Conservation (phyloP, 305 asterid genomes). For the Solanum aculeatissimum region DNA sequence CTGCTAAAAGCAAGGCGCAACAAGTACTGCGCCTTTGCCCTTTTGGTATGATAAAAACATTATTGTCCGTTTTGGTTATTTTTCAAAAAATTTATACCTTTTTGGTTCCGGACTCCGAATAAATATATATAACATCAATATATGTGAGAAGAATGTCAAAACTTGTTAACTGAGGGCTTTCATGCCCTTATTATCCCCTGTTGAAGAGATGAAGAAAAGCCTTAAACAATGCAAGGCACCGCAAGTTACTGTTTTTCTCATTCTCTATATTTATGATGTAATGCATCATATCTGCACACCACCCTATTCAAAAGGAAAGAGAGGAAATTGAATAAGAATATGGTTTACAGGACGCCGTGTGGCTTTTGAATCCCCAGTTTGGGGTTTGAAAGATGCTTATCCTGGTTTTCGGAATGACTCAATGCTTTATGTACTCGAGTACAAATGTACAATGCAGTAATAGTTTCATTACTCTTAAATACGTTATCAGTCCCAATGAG, state of each 20-base stretch:
- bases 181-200: neutral
- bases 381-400: neutral
- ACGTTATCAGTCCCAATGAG: neutral
- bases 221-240: neutral
- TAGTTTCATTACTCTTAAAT: neutral
- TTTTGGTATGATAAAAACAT: too few relatives aligned
- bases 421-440: neutral
- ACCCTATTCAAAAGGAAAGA: neutral
- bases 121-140: neutral
- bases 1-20: too few relatives aligned
- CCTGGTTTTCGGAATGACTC: neutral
- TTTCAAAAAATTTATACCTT: too few relatives aligned
- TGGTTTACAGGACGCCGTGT: neutral
- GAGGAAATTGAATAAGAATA: neutral
- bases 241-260: neutral
- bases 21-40: too few relatives aligned
- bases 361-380: neutral
- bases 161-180: neutral
- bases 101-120: too few relatives aligned
- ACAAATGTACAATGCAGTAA: neutral
- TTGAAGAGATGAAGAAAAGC: neutral
- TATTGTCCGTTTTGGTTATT: too few relatives aligned
- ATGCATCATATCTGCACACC: neutral
- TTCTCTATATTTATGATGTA: neutral
- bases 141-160: neutral